These are phyloP conservation scores for Taphrina flavorubra DNA, from an alignment of 1,139 yeast genomes.

Conservation along the genomic window DNA sequence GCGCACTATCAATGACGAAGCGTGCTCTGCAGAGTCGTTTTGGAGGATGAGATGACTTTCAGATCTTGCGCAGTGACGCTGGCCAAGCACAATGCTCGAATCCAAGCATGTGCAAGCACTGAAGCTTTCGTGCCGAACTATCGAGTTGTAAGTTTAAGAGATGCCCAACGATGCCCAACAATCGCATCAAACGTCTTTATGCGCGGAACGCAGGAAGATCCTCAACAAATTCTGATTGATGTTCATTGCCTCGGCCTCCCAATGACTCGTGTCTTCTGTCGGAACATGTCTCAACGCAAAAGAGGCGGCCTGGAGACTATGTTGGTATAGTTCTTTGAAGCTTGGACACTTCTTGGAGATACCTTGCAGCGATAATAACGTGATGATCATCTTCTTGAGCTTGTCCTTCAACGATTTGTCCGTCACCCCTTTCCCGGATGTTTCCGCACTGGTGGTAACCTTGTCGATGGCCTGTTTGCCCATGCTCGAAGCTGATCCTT, in stretches of 20 bases:
- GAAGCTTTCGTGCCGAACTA: not conserved
- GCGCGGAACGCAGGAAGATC: constrained; percentile 4
- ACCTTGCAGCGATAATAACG: constrained; percentile 14
- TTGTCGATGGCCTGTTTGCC: not conserved
- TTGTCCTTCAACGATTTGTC: constrained; percentile 25
- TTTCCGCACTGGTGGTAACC: not conserved
- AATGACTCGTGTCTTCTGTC: not conserved
- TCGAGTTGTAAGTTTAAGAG: not conserved
- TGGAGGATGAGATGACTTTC: not conserved
- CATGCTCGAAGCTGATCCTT: not conserved
- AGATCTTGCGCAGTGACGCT: too few species aligned
- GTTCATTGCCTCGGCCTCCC: constrained; percentile 23
- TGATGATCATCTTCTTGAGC: constrained; percentile 29
- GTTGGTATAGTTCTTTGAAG: constrained; percentile 32
- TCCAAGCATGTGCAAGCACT: not conserved
- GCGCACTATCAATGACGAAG: constrained; percentile 18
- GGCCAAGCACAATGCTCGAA: too few species aligned
- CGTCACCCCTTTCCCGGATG: not conserved
- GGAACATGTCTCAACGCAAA: constrained; percentile 25
- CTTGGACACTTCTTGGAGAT: constrained; percentile 14
- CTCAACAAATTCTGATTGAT: constrained; percentile 5
- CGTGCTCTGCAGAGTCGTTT: constrained; percentile 6
- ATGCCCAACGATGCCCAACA: not conserved
- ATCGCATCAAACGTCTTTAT: constrained; percentile 2
- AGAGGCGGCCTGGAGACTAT: constrained; percentile 33